Base-by-base conservation (phyloP, 1,139 yeast genomes). In the Yamadazyma siamensis region DNA sequence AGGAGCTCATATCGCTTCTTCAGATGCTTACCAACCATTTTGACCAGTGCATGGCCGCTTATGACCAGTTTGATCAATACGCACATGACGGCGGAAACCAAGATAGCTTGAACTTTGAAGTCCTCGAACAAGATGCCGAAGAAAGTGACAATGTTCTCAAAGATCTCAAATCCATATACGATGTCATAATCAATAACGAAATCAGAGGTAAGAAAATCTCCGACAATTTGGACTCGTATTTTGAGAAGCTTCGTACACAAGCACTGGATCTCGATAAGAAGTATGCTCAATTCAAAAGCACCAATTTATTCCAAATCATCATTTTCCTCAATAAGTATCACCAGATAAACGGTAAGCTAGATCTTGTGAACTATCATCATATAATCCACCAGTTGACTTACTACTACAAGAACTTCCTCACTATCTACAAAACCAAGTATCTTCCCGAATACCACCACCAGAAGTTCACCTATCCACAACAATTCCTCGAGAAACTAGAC, bases 11-110 rank as follows among this genome's bases (percentile, higher is more conserved):
- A 0, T 67, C 73, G 6, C 61, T 83, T 13, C 59, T 88, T 21
- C 80, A 78, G 36, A 78, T 88, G 49, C 59, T 88, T 22, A 82
- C 95, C 5, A 75, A 77, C 33, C 96, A 88, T 55, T 86, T 78
- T 43, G 96, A 87, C 50, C 88, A 84, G 47, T 84, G 95, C 43
- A 43, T 59, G 4, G 64, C 71, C 28, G 80, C 43, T 32, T 52
- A 37, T 30, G 52, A 33, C 44, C 49, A 45, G 9, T 36, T 43
- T 25, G 39, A 39, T 12, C 32, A 25, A 12, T 18, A 36, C 5
- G 21, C 32, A 3, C n/a, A n/a, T n/a, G 28, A 17, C 15, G 11
- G 13, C 13, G 22, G 13, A 7, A 24, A 8, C 15, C 9, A 13
- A 10, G 27, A 23, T 9, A 21, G 18, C 8, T 13, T 26, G 7